Base-by-base conservation (phyloP, 2,329 filamentous ascomycete species). In the Hirsutella rhossiliensis region DNA sequence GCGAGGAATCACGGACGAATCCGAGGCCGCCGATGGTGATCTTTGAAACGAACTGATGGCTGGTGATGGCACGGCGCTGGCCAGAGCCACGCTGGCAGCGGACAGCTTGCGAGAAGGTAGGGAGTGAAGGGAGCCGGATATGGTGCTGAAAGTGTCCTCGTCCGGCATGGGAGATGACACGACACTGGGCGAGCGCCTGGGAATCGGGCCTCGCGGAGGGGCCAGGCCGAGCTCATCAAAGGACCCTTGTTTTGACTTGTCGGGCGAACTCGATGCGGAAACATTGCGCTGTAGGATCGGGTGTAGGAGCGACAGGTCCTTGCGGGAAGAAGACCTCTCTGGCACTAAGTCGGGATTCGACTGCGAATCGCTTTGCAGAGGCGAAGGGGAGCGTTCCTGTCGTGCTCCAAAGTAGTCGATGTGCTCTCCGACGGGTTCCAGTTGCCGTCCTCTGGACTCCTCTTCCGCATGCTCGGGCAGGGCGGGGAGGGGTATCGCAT, bases 1-100 rank as follows among this genome's bases (percentile, higher is more conserved):
- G 15, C 82, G 76, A 12, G 82, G 78, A 31, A 88, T 57, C 11
- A 74, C 73, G 2, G 88, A 94, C 42, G 78, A 76, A 48, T 95
- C 87, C 1, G 90, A 97, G 48, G 80, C 81, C 32, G 87, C 74
- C 0, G 92, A 97, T 2, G 88, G 87, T 1, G 89, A 94, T 55
- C 88, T 76, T 46, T 80, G 76, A 54, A 82, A 76, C 27, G 78
- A 71, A 15, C 75, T 71, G 46, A 75, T 63, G 42, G 71, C 73
- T 2, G 82, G 81, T 20, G 84, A 83, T 69, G 40, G 60, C 56
- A 50, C 53, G 27, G 61, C 55, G n/a, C 56, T 61, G 7, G 60
- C 69, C 27, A 72, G 64, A 15, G 69, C 65, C 42, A 69, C 68
- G 46, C 73, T 89, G 51, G 82, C 82, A 15, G 78, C 76, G 1